These are phyloP conservation scores for Penicillium glabrum DNA, from an alignment of 2,329 filamentous ascomycete genomes.

Conservation along the genomic window DNA sequence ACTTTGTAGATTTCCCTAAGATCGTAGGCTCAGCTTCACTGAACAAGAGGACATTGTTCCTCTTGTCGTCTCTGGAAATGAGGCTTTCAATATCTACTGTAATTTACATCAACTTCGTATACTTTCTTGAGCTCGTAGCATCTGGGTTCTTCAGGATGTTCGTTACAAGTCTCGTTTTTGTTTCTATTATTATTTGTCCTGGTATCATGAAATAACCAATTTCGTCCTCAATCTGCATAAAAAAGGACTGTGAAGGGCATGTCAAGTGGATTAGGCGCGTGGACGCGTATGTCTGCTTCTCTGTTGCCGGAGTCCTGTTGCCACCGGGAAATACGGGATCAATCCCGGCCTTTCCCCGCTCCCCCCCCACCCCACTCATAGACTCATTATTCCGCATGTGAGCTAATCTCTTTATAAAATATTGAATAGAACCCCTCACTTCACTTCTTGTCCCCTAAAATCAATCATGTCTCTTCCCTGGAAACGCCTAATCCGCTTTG, in stretches of 20 bases:
- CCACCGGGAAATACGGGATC: background rate
- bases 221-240: too few species aligned
- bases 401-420: background rate
- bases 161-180: too few species aligned
- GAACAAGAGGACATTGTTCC: too few species aligned
- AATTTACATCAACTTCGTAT: too few species aligned
- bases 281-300: background rate
- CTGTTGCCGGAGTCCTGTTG: background rate
- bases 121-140: too few species aligned
- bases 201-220: background rate
- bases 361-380: background rate
- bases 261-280: background rate
- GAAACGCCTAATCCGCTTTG: constrained; percentile 57
- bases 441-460: background rate
- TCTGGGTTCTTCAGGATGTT: too few species aligned
- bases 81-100: too few species aligned
- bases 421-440: background rate
- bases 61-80: too few species aligned
- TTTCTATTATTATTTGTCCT: too few species aligned
- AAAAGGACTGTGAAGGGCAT: background rate
- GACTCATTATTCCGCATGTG: background rate
- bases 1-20: too few species aligned
- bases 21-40: too few species aligned
- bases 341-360: background rate
- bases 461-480: constrained; percentile 38